These are phyloP conservation scores for Berberis vulgaris DNA, from an alignment of 164 flowering plant species.

Conservation along the genomic window DNA sequence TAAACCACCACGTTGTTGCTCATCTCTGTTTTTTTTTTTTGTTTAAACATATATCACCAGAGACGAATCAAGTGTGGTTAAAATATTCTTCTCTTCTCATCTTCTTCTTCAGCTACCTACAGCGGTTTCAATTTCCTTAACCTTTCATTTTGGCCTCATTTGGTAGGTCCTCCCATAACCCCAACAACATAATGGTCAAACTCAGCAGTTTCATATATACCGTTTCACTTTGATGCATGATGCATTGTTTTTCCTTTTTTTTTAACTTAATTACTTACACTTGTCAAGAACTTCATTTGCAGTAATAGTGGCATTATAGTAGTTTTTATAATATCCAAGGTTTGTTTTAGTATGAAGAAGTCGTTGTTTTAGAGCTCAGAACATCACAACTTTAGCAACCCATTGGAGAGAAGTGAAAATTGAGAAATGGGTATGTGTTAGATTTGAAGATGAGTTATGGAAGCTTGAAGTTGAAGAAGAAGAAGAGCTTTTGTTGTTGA, in stretches of 20 bases:
- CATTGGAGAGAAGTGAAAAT: background rate
- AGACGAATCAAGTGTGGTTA: background rate
- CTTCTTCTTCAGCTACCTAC: too few species aligned
- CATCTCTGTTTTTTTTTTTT: background rate
- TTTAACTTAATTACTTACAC: too few species aligned
- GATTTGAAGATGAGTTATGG: background rate
- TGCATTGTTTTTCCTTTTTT: too few species aligned
- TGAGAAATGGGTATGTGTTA: background rate
- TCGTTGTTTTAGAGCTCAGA: background rate
- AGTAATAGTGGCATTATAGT: too few species aligned
- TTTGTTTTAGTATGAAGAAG: background rate
- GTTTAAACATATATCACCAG: background rate
- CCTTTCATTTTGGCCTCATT: too few species aligned
- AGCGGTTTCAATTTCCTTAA: too few species aligned
- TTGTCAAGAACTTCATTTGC: too few species aligned
- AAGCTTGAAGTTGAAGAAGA: background rate
- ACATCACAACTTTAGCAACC: background rate
- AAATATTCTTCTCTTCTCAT: background rate
- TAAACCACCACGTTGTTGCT: constrained; percentile 1
- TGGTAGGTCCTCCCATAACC: too few species aligned
- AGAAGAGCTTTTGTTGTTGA: background rate
- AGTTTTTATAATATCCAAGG: background rate
- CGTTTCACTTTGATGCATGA: too few species aligned
- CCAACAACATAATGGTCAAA: too few species aligned
- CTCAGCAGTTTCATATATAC: too few species aligned